Conservation (phyloP, 2,329 filamentous ascomycete species). For the Botrytis sinoallii region DNA sequence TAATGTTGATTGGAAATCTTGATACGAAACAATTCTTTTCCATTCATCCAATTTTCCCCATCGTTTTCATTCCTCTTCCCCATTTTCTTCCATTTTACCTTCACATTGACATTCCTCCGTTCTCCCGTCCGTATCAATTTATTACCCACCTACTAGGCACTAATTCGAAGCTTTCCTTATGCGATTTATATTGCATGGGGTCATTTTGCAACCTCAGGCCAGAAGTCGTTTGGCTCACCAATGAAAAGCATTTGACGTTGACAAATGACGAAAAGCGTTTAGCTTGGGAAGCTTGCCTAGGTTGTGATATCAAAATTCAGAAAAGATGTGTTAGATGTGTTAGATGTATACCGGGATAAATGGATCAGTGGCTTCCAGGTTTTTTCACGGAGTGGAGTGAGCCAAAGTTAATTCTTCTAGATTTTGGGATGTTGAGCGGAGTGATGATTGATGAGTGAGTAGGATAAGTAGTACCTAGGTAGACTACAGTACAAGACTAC, state of each 20-base stretch:
- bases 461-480: too few relatives aligned
- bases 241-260: conserved; percentile 17
- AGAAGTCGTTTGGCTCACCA: neutral
- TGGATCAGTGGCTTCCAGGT: neutral
- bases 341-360: neutral
- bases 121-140: neutral
- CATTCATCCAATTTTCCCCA: neutral
- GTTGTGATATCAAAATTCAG: neutral
- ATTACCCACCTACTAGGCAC: neutral
- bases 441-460: neutral
- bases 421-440: too few relatives aligned
- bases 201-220: neutral
- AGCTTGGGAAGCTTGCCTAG: too few relatives aligned
- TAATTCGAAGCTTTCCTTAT: conserved; percentile 1
- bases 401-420: neutral
- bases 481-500: neutral
- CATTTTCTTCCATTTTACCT: neutral
- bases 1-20: neutral
- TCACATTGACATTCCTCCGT: neutral
- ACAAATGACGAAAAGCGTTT: neutral
- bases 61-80: neutral
- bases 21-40: neutral
- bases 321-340: conserved; percentile 4
- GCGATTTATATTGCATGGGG: conserved; percentile 21
- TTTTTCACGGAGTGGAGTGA: neutral